These are phyloP conservation scores for Mucor saturninus DNA, from an alignment of 371 early-diverging fungal species.

Conservation along the genomic window DNA sequence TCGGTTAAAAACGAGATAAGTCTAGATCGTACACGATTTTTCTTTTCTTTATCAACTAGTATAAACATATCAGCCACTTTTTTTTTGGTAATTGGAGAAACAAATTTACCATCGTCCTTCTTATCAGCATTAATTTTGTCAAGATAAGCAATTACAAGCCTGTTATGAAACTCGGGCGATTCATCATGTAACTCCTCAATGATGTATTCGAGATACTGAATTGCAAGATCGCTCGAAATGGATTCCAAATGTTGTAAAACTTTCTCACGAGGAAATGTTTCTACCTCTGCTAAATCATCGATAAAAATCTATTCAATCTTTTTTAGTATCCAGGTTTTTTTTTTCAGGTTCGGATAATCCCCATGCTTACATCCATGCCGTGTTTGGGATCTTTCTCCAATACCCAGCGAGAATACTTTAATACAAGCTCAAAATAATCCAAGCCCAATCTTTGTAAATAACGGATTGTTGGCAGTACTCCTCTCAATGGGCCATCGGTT, in stretches of 20 bases:
- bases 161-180: conserved; percentile 79
- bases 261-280: conserved; percentile 57
- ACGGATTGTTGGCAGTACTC: conserved; percentile 68
- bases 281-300: conserved; percentile 67
- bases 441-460: conserved; percentile 80
- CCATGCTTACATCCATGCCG: conserved; percentile 71
- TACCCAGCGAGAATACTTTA: conserved; percentile 82
- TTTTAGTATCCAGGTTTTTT: conserved; percentile 2
- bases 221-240: conserved; percentile 65
- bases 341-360: background rate
- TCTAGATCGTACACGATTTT: conserved; percentile 34
- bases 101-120: conserved; percentile 7
- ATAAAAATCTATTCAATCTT: conserved; percentile 70
- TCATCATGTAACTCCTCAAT: conserved; percentile 72
- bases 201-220: conserved; percentile 80
- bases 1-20: conserved; percentile 70
- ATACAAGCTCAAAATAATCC: conserved; percentile 78
- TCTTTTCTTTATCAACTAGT: conserved; percentile 26
- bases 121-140: conserved; percentile 45
- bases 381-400: conserved; percentile 67
- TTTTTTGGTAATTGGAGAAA: too few relatives aligned
- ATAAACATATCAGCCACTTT: background rate
- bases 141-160: conserved; percentile 75
- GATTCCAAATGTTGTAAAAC: conserved; percentile 65
- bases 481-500: conserved; percentile 60